Percentiles rank a stretch among this genome's conserved stretches.
phyloP scores from a whole-genome alignment of 2,329 filamentous ascomycete genomes.

The Trichoderma simmonsii region DNA sequence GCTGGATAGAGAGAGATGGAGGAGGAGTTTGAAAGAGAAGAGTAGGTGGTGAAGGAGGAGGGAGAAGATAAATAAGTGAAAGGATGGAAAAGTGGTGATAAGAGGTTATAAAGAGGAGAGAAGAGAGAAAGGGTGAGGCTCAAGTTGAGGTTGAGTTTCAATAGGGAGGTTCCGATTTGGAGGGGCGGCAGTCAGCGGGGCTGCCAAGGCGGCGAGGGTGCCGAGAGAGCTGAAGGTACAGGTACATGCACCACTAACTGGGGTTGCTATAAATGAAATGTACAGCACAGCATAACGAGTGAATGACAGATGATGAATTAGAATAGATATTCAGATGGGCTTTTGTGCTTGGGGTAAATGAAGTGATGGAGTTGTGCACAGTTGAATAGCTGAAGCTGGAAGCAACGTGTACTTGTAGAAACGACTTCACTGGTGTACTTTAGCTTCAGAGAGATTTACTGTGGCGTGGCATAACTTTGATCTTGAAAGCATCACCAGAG shows the following conservation, averaged over 20 bases:
- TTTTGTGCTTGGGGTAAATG: neutral
- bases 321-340: neutral
- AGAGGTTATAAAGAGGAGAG: neutral
- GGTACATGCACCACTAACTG: neutral
- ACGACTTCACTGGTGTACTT: neutral
- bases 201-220: neutral
- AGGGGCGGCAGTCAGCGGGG: constrained; percentile 7
- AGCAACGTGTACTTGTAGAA: neutral
- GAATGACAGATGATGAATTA: neutral
- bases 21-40: neutral
- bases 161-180: neutral
- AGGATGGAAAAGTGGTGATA: neutral
- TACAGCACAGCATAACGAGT: neutral
- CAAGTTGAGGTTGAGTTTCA: neutral
- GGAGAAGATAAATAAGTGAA: neutral
- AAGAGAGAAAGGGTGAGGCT: neutral
- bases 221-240: neutral
- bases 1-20: neutral
- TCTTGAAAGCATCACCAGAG: too few species aligned
- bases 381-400: neutral
- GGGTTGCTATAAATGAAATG: neutral
- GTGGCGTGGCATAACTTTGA: neutral
- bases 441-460: neutral
- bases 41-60: too few species aligned
- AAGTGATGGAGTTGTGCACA: neutral